These are phyloP conservation scores for Cyberlindnera amylophila DNA, from an alignment of 805 yeast species.

Conservation along the genomic window DNA sequence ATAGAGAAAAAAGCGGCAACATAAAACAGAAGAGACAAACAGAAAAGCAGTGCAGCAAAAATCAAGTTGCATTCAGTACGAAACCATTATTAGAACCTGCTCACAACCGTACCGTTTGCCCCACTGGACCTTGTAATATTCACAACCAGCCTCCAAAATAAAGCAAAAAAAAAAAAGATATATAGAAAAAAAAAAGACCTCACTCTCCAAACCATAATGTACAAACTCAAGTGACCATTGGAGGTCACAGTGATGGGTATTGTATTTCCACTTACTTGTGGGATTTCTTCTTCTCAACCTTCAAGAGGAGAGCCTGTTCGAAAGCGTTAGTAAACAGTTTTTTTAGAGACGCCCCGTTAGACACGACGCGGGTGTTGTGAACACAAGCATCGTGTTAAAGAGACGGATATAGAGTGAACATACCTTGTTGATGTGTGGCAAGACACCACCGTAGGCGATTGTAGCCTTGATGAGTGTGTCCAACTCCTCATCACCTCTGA, in stretches of 20 bases:
- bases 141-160: slow-evolving; percentile 6
- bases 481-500: slow-evolving; percentile 97
- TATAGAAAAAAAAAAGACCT: background rate
- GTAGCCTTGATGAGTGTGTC: slow-evolving; percentile 92
- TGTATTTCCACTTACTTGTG: slow-evolving; percentile 7
- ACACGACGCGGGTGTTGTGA: background rate
- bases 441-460: slow-evolving; percentile 96
- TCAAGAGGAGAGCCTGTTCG: slow-evolving; percentile 23
- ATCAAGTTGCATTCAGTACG: too few species aligned
- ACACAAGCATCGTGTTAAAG: background rate
- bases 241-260: background rate
- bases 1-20: slow-evolving; percentile 1
- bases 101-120: background rate
- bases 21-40: background rate
- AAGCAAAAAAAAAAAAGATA: slow-evolving; percentile 1
- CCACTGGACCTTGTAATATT: background rate
- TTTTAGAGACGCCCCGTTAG: background rate
- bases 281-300: slow-evolving; percentile 27
- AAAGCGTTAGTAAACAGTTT: slow-evolving; percentile 12
- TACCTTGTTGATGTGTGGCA: slow-evolving; percentile 49
- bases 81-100: background rate
- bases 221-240: slow-evolving; percentile 3
- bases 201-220: slow-evolving; percentile 10
- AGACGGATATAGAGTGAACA: slow-evolving; percentile 4
- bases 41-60: background rate